These are phyloP conservation scores for Zymoseptoria tritici DNA, from an alignment of 2,329 filamentous ascomycete genomes.

Conservation along the genomic window DNA sequence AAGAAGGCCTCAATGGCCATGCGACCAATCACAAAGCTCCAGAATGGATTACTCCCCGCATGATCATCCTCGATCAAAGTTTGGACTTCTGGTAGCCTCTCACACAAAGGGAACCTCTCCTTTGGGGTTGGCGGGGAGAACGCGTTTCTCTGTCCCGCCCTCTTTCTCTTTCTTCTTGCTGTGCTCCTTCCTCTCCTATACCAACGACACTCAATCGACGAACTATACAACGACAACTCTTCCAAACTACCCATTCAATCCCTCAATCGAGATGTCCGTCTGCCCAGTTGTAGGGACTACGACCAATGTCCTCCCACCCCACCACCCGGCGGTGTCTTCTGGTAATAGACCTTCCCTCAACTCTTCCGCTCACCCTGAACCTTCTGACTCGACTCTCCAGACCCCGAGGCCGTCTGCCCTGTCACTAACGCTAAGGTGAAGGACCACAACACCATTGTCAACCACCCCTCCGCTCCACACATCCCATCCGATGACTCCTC, in stretches of 20 bases:
- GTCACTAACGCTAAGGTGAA: conserved; percentile 39
- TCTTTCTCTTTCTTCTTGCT: background rate
- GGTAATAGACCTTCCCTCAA: background rate
- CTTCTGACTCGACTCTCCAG: conserved; percentile 2
- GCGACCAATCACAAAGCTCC: background rate
- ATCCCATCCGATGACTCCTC: conserved; percentile 20
- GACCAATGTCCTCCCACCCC: conserved; percentile 37
- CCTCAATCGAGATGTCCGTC: conserved; percentile 9
- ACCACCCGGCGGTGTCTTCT: conserved; percentile 31
- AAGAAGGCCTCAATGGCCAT: background rate
- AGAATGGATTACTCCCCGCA: background rate
- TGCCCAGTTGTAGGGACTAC: conserved; percentile 35
- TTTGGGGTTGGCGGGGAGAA: background rate
- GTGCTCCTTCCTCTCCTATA: background rate
- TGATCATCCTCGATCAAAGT: background rate
- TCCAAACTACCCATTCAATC: background rate
- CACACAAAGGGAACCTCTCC: background rate
- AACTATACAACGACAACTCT: background rate
- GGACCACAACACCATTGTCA: conserved; percentile 37
- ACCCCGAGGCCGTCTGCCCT: conserved; percentile 39
- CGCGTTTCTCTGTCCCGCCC: background rate
- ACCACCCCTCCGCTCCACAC: conserved; percentile 33
- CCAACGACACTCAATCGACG: background rate
- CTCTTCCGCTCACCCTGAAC: too few relatives aligned
- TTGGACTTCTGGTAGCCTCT: background rate